A percentile compares a stretch with the other conserved stretches of the same genome.
These are phyloP conservation scores for Elsinoe ampelina DNA, from an alignment of 2,329 filamentous ascomycete species.

Conservation along the genomic window DNA sequence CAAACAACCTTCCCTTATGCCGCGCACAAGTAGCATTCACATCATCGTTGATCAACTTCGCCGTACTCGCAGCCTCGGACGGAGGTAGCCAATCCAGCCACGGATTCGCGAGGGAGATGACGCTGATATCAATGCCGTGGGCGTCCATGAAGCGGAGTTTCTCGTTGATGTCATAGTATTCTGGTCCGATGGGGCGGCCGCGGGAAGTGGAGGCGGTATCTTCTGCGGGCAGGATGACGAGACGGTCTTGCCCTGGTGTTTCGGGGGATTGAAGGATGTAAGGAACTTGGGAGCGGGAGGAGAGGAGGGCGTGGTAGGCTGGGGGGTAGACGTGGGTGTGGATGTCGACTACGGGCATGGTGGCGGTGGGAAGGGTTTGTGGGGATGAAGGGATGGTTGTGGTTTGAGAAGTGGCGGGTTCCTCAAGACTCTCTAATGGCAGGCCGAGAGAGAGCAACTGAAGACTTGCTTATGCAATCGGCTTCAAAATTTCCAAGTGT, in stretches of 20 bases:
- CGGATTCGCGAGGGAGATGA: constrained; percentile 83
- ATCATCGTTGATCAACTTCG: constrained; percentile 64
- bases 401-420: background rate
- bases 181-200: constrained; percentile 71
- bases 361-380: constrained; percentile 15
- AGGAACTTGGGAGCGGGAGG: constrained; percentile 52
- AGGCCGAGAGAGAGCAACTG: too few species aligned
- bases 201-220: constrained; percentile 36
- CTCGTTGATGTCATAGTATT: constrained; percentile 69
- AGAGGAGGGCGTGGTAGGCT: constrained; percentile 49
- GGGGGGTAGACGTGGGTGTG: constrained; percentile 57
- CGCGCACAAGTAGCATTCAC: constrained; percentile 61
- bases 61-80: constrained; percentile 53
- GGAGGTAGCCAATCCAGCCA: constrained; percentile 78
- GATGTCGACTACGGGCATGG: constrained; percentile 44
- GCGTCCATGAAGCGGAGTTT: constrained; percentile 84
- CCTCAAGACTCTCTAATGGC: too few species aligned
- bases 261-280: constrained; percentile 51
- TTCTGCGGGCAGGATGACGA: constrained; percentile 55
- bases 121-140: constrained; percentile 71
- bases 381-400: background rate
- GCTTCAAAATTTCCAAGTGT: background rate
- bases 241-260: constrained; percentile 45
- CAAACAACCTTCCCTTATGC: constrained; percentile 62
- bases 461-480: too few species aligned